phyloP scores from a whole-genome alignment of 495 filamentous ascomycete species.

The Talaromyces thailandensis region DNA sequence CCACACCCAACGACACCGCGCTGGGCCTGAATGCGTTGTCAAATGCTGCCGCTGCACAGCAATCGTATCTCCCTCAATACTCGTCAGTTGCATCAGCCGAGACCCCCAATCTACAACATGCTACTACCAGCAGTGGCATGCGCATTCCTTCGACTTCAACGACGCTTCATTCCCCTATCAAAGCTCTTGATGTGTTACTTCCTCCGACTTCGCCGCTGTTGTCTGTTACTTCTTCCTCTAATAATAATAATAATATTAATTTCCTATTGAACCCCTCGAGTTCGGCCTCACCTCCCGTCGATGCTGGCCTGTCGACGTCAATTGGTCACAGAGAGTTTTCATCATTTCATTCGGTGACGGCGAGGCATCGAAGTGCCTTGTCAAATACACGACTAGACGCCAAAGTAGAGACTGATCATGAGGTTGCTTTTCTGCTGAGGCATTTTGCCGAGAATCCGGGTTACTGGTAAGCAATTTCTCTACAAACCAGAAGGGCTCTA shows the following conservation, averaged over 20 bases:
- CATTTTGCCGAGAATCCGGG: slow-evolving; percentile 54
- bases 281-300: slow-evolving; percentile 37
- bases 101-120: not conserved
- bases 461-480: slow-evolving; percentile 35
- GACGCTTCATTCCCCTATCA: slow-evolving; percentile 19
- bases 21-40: slow-evolving; percentile 50
- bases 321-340: slow-evolving; percentile 20
- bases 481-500: not conserved
- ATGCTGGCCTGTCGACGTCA: slow-evolving; percentile 30
- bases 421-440: slow-evolving; percentile 50
- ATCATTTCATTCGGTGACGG: slow-evolving; percentile 18
- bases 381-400: slow-evolving; percentile 15
- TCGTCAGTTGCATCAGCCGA: slow-evolving; percentile 2
- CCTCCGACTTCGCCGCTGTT: slow-evolving; percentile 28
- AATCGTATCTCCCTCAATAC: slow-evolving; percentile 30
- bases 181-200: slow-evolving; percentile 22
- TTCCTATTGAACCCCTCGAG: slow-evolving; percentile 49
- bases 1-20: slow-evolving; percentile 25
- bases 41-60: slow-evolving; percentile 36
- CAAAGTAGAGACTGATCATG: slow-evolving; percentile 40
- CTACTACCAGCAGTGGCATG: not conserved
- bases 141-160: not conserved
- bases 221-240: slow-evolving; percentile 25
- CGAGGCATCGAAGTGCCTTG: slow-evolving; percentile 9
- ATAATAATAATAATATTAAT: slow-evolving; percentile 43